Percentiles rank a stretch among this genome's conserved stretches.
phyloP scores from a whole-genome alignment of 176 grass and related monocot genomes.

The Themeda triandra region DNA sequence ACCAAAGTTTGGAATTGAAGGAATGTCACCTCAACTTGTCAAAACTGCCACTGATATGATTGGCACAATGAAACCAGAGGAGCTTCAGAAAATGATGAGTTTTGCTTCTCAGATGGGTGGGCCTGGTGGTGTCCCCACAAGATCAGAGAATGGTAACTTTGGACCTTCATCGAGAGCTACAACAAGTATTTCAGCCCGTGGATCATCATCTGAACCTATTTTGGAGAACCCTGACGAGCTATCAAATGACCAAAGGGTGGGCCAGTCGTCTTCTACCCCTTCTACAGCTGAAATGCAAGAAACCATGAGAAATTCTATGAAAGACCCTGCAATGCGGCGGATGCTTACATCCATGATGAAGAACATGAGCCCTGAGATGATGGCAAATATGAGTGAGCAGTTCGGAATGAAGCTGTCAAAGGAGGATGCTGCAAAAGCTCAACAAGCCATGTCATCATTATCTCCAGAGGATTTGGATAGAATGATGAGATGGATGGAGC shows the following conservation, averaged over 20 bases:
- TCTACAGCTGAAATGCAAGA: constrained; percentile 66
- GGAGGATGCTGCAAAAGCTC: too few species aligned
- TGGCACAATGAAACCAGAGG: constrained; percentile 83
- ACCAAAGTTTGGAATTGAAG: too few species aligned
- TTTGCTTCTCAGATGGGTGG: constrained; percentile 66
- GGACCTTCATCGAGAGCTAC: too few species aligned
- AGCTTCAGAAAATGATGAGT: constrained; percentile 82
- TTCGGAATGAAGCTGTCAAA: constrained; percentile 98
- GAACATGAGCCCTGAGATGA: too few species aligned
- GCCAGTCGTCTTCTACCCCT: constrained; percentile 42
- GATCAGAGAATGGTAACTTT: constrained; percentile 37
- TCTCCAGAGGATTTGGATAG: too few species aligned
- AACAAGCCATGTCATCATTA: too few species aligned
- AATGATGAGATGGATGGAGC: constrained; percentile 91
- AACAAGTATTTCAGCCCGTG: too few species aligned
- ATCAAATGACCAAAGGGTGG: constrained; percentile 38
- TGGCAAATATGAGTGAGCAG: constrained; percentile 83
- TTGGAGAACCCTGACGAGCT: constrained; percentile 14
- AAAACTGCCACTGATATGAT: constrained; percentile 83
- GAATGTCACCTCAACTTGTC: constrained; percentile 69
- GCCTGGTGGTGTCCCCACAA: constrained; percentile 24
- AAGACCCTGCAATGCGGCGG: too few species aligned
- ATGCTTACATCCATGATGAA: too few species aligned
- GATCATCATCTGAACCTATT: constrained; percentile 26
- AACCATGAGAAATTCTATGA: constrained; percentile 76